Evolutionary conservation across 495 filamentous ascomycete genomes (phyloP).

Genomic region (Podospora tetraspora): DNA sequence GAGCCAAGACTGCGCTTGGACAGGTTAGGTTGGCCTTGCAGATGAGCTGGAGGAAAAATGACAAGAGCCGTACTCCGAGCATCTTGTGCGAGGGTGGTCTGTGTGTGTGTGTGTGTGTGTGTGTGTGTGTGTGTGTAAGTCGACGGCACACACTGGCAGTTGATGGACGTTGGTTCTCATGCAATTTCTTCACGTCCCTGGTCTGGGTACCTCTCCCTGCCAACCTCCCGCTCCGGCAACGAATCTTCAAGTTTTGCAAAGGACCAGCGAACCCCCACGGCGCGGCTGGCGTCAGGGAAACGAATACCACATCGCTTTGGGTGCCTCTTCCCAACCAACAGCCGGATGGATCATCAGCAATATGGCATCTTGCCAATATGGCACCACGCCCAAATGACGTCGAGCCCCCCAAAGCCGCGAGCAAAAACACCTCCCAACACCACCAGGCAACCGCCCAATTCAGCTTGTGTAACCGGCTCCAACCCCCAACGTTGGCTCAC

Average conservation of each 20-base stretch:
- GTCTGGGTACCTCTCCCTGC: background rate
- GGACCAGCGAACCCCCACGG: background rate
- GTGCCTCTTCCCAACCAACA: background rate
- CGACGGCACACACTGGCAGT: no score
- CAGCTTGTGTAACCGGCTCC: background rate
- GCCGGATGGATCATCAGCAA: background rate
- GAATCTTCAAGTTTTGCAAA: background rate
- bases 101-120: no score
- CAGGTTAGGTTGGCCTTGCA: background rate
- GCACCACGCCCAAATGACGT: background rate
- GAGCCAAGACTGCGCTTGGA: background rate
- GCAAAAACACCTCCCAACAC: no score
- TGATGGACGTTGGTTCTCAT: no score
- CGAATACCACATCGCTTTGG: no score
- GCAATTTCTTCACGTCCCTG: no score
- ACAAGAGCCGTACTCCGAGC: no score
- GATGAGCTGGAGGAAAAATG: background rate
- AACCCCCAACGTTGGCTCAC: background rate
- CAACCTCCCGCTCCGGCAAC: background rate
- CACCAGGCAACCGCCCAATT: background rate
- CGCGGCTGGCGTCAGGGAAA: background rate
- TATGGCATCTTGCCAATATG: background rate
- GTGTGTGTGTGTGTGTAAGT: background rate
- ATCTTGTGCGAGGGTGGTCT: no score
- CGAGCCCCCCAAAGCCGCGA: no score